phyloP scores from a whole-genome alignment of 306 rosid species.

The Vicia villosa region DNA sequence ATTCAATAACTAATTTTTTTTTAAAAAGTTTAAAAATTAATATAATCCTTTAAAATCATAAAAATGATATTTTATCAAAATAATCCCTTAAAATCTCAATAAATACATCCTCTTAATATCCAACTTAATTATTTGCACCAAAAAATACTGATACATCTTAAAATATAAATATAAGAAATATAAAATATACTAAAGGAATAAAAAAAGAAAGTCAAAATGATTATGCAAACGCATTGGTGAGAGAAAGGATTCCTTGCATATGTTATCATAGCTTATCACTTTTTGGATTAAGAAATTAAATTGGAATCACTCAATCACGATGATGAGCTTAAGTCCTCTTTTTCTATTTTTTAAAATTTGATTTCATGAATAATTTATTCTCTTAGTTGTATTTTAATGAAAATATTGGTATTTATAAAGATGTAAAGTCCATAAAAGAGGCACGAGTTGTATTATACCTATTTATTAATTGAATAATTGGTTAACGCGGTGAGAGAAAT shows the following conservation, averaged over 20 bases:
- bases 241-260: constrained; percentile 10
- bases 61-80: no score
- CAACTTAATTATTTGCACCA: no score
- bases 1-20: no score
- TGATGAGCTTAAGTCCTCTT: neutral
- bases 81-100: no score
- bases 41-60: no score
- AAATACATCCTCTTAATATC: no score
- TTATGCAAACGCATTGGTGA: constrained; percentile 23
- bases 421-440: constrained; percentile 41
- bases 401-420: neutral
- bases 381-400: neutral
- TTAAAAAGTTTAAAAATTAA: no score
- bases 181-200: neutral
- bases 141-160: neutral
- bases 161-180: neutral
- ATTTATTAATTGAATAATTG: constrained; percentile 10
- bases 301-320: constrained; percentile 34
- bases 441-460: constrained; percentile 29
- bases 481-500: constrained; percentile 47
- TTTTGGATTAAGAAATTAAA: constrained; percentile 15
- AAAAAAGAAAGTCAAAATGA: constrained; percentile 45
- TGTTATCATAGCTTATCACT: constrained; percentile 16
- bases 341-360: constrained; percentile 6
- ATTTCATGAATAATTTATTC: neutral